These are phyloP conservation scores for Diversispora eburnea DNA, from an alignment of 192 early-diverging fungal genomes.

Conservation along the genomic window DNA sequence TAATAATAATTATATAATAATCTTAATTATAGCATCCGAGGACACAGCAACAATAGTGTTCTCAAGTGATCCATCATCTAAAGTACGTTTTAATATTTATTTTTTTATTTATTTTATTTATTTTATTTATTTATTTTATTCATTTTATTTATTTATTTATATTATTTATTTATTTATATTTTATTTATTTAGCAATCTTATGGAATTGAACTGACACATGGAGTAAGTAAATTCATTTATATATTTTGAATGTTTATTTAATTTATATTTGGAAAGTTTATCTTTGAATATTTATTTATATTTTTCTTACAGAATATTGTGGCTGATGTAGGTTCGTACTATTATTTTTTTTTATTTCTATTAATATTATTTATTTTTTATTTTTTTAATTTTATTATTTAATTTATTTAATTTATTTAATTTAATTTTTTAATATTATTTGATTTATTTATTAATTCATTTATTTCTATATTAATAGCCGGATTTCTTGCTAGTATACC, in stretches of 20 bases:
- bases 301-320: constrained; percentile 30
- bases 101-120: background rate
- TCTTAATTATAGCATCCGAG: constrained; percentile 36
- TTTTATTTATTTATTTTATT: background rate
- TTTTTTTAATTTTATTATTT: too few species aligned
- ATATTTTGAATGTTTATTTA: background rate
- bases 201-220: constrained; percentile 35
- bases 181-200: constrained; percentile 13
- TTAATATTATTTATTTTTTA: too few species aligned
- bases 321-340: constrained; percentile 33
- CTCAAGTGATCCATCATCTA: constrained; percentile 72
- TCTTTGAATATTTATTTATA: background rate
- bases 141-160: background rate
- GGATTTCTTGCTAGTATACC: constrained; percentile 33
- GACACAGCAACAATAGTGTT: constrained; percentile 75
- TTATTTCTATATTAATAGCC: constrained; percentile 27
- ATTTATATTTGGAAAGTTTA: background rate
- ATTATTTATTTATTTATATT: too few species aligned
- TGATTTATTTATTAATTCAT: background rate
- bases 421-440: too few species aligned
- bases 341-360: background rate
- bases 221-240: constrained; percentile 27
- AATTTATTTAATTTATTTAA: too few species aligned
- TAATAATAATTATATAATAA: too few species aligned
- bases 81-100: background rate